Evolutionary conservation across 1,284 basidiomycete species (phyloP), one percentile per base, ranked within the genome.

Genomic region (Retiboletus fuscus): DNA sequence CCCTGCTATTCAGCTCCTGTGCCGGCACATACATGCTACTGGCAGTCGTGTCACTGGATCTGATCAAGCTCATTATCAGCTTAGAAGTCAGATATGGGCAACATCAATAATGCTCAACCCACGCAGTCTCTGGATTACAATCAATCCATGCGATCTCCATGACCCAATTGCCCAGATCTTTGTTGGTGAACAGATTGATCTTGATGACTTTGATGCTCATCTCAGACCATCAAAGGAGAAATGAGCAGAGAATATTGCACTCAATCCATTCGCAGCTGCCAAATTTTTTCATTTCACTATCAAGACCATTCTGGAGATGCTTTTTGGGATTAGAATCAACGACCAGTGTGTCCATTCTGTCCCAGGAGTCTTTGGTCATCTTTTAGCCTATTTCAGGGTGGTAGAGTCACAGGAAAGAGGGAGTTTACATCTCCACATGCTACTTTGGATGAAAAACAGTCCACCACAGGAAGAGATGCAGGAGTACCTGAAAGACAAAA

Each of bases 231-330:
- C 75, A 26, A 73, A 67, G 6, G 67, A 74, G 0, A 20, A 80
- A 57, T 74, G 80, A 0, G 79, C 80, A 2, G 11, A 64, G 1
- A 85, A 83, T 60, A 79, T 86, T 7, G 81, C 84, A 0, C 16
- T 41, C 0, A 83, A 88, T 75, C 83, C 84, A 20, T 86, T 78
- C 70, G 83, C 83, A 0, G 77, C 83, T 0, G 81, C 83, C 0
- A 76, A 83, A 55, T 87, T 82, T 11, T 68, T 87, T 84, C 80
- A 86, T 57, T 82, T 84, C 61, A 76, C 83, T 0, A 82, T 87
- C 6, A 24, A 73, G 0, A 71, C 74, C 0, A 75, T 87, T 22
- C 8, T 39, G 3, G 0, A 82, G 26, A 77, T 58, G 0, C 49
- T 87, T 0, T 83, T 87, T 67, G 82, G 82, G 0, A 73, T 87